These are phyloP conservation scores for Colletotrichum musae DNA, from an alignment of 2,329 filamentous ascomycete genomes.

Conservation along the genomic window DNA sequence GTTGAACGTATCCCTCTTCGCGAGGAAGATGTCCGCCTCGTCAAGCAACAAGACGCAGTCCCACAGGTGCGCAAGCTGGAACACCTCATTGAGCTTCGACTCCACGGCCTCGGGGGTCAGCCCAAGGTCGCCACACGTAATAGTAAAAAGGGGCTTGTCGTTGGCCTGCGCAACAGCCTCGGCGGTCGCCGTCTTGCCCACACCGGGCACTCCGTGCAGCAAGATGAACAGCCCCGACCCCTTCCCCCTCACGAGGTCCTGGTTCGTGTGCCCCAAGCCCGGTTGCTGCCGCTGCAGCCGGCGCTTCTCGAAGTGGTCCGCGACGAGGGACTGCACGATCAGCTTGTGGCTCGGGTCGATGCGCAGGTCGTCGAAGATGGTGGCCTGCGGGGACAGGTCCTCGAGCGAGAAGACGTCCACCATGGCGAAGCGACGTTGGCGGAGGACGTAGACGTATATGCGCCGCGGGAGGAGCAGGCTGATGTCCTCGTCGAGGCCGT, in stretches of 20 bases:
- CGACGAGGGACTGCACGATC: background rate
- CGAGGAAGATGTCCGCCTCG: background rate
- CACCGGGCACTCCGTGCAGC: slow-evolving; percentile 23
- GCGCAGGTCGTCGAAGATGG: background rate
- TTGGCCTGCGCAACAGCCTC: slow-evolving; percentile 26
- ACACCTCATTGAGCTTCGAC: slow-evolving; percentile 42
- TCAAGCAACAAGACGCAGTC: slow-evolving; percentile 43
- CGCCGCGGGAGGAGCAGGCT: background rate
- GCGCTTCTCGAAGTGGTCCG: background rate
- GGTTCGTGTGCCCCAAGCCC: background rate
- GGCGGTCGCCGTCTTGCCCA: slow-evolving; percentile 32
- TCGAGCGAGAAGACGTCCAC: background rate
- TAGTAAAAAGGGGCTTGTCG: slow-evolving; percentile 18
- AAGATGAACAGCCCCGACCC: slow-evolving; percentile 25
- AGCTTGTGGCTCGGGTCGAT: background rate
- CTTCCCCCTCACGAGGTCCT: slow-evolving; percentile 29
- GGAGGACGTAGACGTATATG: background rate
- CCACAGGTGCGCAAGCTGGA: slow-evolving; percentile 46
- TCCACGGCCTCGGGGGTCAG: slow-evolving; percentile 44
- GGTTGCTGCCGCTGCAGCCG: background rate
- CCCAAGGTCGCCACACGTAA: slow-evolving; percentile 47
- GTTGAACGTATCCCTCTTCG: background rate
- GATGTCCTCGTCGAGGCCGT: background rate
- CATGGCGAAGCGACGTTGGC: background rate
- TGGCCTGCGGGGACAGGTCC: background rate